These are phyloP conservation scores for Monosporozyma unispora DNA, from an alignment of 805 yeast genomes.

Conservation along the genomic window DNA sequence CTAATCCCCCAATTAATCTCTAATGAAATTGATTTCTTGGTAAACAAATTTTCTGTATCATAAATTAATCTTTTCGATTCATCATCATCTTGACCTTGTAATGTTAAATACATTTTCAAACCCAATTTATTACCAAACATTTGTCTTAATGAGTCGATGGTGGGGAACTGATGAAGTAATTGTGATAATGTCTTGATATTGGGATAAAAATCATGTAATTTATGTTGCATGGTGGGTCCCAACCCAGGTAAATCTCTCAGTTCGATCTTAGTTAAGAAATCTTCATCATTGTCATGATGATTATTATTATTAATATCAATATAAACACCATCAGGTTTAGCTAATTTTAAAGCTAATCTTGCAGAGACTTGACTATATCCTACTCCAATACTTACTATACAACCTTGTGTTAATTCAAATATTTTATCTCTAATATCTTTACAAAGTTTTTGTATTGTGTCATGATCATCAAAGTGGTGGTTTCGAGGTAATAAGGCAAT, in stretches of 20 bases:
- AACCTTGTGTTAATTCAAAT: slow-evolving; percentile 36
- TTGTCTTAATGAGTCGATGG: slow-evolving; percentile 32
- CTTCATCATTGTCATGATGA: neutral
- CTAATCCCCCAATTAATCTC: slow-evolving; percentile 91
- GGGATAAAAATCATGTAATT: slow-evolving; percentile 29
- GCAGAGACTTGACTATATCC: slow-evolving; percentile 69
- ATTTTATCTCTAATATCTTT: slow-evolving; percentile 35
- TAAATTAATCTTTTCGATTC: slow-evolving; percentile 42
- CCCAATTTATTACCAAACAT: slow-evolving; percentile 67
- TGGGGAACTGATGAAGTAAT: slow-evolving; percentile 26
- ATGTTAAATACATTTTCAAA: slow-evolving; percentile 45
- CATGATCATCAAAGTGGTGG: neutral
- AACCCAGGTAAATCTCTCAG: slow-evolving; percentile 50
- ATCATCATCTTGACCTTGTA: slow-evolving; percentile 61
- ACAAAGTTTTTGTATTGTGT: slow-evolving; percentile 14
- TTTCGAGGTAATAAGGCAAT: slow-evolving; percentile 29
- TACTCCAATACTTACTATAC: slow-evolving; percentile 76
- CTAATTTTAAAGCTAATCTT: slow-evolving; percentile 57
- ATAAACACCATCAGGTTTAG: slow-evolving; percentile 71
- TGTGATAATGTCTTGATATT: slow-evolving; percentile 29
- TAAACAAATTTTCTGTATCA: slow-evolving; percentile 38
- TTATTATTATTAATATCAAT: slow-evolving; percentile 6
- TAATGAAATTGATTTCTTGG: slow-evolving; percentile 71
- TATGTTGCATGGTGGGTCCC: slow-evolving; percentile 43
- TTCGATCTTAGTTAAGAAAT: slow-evolving; percentile 17